A percentile compares a stretch with the other conserved stretches of the same genome.
Evolutionary conservation across 495 filamentous ascomycete species (phyloP).

Genomic region (Pseudotulostoma volvatum): DNA sequence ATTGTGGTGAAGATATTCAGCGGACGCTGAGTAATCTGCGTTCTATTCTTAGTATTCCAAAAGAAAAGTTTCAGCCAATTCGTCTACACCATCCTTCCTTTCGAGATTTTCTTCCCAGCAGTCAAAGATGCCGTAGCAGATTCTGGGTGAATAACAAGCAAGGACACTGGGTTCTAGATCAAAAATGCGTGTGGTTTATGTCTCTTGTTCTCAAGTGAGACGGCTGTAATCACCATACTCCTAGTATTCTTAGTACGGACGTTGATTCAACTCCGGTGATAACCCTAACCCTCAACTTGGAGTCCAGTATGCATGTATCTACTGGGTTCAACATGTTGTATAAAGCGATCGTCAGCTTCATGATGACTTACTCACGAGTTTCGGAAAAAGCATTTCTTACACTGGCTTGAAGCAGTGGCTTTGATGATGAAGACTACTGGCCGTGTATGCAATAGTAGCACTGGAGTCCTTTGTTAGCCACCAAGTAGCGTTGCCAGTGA

Average conservation of each 20-base stretch:
- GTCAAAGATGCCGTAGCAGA: constrained; percentile 5
- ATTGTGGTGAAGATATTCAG: constrained; percentile 4
- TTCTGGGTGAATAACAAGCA: constrained; percentile 25
- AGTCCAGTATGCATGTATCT: too few species aligned
- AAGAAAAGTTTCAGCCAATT: constrained; percentile 12
- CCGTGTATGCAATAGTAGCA: too few species aligned
- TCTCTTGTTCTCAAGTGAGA: constrained; percentile 15
- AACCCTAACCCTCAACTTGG: too few species aligned
- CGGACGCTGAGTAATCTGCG: constrained; percentile 16
- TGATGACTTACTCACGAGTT: too few species aligned
- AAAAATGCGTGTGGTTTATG: constrained; percentile 20
- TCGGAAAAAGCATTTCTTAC: constrained; percentile 6
- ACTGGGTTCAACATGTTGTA: too few species aligned
- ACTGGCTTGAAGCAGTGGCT: too few species aligned
- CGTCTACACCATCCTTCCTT: too few species aligned
- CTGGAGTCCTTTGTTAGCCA: too few species aligned
- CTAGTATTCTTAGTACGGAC: constrained; percentile 8
- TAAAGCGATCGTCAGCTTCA: too few species aligned
- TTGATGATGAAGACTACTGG: not conserved
- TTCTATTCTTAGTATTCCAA: constrained; percentile 19
- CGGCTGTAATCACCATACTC: constrained; percentile 18
- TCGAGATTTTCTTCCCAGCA: constrained; percentile 32
- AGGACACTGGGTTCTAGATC: constrained; percentile 15
- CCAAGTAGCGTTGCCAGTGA: constrained; percentile 1
- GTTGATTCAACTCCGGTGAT: too few species aligned